Percentiles rank a stretch among this genome's conserved stretches.
phyloP scores from a whole-genome alignment of 805 yeast species.

The Saturnispora galanensis region DNA sequence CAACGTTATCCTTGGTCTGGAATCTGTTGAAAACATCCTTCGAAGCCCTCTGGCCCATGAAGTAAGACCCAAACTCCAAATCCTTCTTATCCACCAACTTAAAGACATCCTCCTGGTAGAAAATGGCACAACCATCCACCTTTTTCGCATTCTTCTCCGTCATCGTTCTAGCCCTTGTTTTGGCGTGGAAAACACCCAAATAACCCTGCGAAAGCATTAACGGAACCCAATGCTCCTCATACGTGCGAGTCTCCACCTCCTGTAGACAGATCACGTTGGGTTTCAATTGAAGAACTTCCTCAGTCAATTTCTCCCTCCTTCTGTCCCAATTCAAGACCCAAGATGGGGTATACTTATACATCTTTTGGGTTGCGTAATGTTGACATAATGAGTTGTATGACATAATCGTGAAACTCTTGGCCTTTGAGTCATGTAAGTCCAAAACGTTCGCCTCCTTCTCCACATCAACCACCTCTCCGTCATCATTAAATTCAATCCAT shows the following conservation, averaged over 20 bases:
- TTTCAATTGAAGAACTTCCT: conserved; percentile 55
- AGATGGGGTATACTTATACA: conserved; percentile 91
- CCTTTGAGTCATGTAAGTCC: conserved; percentile 22
- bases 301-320: conserved; percentile 65
- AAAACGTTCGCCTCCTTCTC: conserved; percentile 14
- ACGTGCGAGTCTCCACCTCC: conserved; percentile 86
- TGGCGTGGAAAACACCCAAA: conserved; percentile 71
- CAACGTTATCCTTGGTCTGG: conserved; percentile 91
- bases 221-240: conserved; percentile 81
- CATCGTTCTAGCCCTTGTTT: conserved; percentile 91
- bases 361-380: conserved; percentile 83
- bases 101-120: conserved; percentile 63
- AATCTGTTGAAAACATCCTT: conserved; percentile 93
- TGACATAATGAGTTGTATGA: conserved; percentile 91
- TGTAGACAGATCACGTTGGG: conserved; percentile 86
- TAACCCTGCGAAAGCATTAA: conserved; percentile 65
- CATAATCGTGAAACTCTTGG: conserved; percentile 59
- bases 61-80: conserved; percentile 75
- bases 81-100: conserved; percentile 58
- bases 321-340: conserved; percentile 96
- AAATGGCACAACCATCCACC: conserved; percentile 98
- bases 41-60: conserved; percentile 74
- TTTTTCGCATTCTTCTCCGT: conserved; percentile 66
- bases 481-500: conserved; percentile 73
- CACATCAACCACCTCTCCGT: conserved; percentile 43